Evolutionary conservation across 208 protist species (phyloP).

Genomic region (Ichthyophonus hoferi): DNA sequence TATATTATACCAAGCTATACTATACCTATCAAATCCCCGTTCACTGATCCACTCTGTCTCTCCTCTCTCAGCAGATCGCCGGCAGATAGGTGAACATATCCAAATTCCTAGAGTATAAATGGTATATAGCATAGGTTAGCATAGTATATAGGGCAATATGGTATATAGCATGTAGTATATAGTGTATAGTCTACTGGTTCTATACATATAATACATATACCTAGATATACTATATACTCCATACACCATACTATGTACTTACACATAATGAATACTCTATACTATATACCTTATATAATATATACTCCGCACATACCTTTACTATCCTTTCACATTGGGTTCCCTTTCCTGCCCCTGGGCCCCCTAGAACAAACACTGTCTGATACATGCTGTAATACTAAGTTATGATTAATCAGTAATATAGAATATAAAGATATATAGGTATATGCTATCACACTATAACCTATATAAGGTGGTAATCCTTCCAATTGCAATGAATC

Average conservation of each 20-base stretch:
- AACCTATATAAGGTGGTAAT: background rate
- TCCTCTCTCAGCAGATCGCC: conserved; percentile 63
- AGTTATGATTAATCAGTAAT: background rate
- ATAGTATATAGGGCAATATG: no score
- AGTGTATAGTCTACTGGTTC: no score
- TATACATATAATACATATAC: no score
- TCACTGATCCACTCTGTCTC: background rate
- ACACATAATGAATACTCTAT: no score
- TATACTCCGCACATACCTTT: conserved; percentile 21
- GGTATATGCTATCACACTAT: background rate
- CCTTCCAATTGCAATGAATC: background rate
- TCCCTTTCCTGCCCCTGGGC: conserved; percentile 57
- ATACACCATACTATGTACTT: background rate
- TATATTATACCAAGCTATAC: no score
- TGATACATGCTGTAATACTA: background rate
- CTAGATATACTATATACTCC: no score
- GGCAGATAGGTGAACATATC: conserved; percentile 48
- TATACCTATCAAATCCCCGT: conserved; percentile 15
- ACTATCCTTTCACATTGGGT: conserved; percentile 57
- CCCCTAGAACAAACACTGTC: conserved; percentile 54
- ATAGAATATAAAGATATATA: background rate
- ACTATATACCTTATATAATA: no score
- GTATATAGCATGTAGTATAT: background rate
- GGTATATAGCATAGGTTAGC: no score
- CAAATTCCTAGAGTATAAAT: conserved; percentile 40